Base-by-base conservation (phyloP, 495 filamentous ascomycete species). In the Penicillium salamii region DNA sequence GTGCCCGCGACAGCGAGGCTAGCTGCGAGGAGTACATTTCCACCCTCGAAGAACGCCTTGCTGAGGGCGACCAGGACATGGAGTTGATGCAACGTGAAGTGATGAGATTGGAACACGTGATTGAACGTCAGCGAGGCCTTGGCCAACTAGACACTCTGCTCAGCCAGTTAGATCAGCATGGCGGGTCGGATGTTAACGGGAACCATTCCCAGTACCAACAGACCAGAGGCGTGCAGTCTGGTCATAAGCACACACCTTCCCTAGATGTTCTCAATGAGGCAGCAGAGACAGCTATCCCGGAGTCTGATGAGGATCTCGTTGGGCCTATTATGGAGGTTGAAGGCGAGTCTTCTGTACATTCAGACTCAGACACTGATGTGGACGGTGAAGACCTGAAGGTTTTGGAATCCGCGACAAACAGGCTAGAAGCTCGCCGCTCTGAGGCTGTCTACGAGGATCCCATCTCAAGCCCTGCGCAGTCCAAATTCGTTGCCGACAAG, bases 31-130 rank as follows among this genome's bases (percentile, higher is more conserved):
- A 97, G 45, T 99, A 99, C 62, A 97, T 99, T 39, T 91, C 93
- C 3, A 97, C 92, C 2, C 75, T 99, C 28, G 93, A 99, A 67
- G 93, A 97, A 66, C 86, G 93, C 14, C 80, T 99, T 13, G 95
- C 95, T 1, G 93, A 99, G 68, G 82, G 90, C 4, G 93, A 99
- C 58, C 92, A 97, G 62, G 95, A 99, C 59, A 85, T 89, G 60
- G 93, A 97, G 61, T 65, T 95, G 47, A 95, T 97, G 91, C 90
- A 96, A 69, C 87, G 91, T 20, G 93, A 99, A 63, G 88, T 99
- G 57, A 85, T 95, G 64, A 83, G 92, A 31, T 75, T 99, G 28
- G 92, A 97, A 65, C 89, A 96, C 69, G 90, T 97, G 18, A 81
- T 99, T 41, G 92, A 97, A 61, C 89, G 95, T 39, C 93, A 99